A percentile compares a stretch with the other conserved stretches of the same genome.
phyloP scores from a whole-genome alignment of 345 rosid species.

The Excoecaria agallocha region DNA sequence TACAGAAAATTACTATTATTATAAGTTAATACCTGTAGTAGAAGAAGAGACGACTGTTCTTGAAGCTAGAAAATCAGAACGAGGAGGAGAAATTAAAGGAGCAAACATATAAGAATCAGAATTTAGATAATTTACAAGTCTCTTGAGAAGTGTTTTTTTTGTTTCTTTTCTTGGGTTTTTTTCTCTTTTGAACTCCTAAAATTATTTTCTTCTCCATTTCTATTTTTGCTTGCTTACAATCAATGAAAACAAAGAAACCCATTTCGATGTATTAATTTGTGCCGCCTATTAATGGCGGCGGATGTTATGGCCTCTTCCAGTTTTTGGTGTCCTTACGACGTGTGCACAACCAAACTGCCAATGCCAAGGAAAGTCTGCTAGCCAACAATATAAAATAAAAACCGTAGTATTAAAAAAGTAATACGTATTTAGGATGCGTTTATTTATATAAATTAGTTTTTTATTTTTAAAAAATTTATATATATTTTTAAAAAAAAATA shows the following conservation, averaged over 20 bases:
- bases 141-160: constrained; percentile 23
- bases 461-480: no score
- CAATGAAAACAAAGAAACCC: background rate
- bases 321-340: background rate
- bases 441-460: no score
- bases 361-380: no score
- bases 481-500: no score
- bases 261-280: no score
- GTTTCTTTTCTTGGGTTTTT: constrained; percentile 27
- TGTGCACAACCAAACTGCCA: background rate
- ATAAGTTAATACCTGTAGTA: constrained; percentile 7
- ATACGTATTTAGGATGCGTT: no score
- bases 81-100: constrained; percentile 38
- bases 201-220: constrained; percentile 18
- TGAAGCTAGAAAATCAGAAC: constrained; percentile 15
- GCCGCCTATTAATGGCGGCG: background rate
- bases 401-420: no score
- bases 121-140: constrained; percentile 36
- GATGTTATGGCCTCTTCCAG: background rate
- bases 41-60: background rate
- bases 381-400: no score
- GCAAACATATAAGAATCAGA: constrained; percentile 48
- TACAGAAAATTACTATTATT: no score
- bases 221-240: background rate
- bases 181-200: constrained; percentile 32